Evolutionary conservation across 2,329 filamentous ascomycete genomes (phyloP).

Genomic region (Monosporascus cannonballus): DNA sequence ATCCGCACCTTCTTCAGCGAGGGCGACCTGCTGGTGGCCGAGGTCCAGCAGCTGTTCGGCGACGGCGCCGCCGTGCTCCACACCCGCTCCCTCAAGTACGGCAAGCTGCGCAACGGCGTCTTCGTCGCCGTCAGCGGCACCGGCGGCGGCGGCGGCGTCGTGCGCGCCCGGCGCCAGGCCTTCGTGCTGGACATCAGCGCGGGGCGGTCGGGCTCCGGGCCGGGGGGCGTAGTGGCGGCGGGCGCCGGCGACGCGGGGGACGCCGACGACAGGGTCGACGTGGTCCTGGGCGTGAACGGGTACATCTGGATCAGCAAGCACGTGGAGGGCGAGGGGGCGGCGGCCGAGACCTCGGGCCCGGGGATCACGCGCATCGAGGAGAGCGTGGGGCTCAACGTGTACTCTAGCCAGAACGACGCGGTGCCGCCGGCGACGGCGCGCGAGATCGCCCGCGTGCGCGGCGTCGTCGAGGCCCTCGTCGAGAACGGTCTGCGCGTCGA

Average conservation of each 20-base stretch:
- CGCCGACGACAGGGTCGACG: constrained; percentile 64
- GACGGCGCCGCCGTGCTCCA: constrained; percentile 86
- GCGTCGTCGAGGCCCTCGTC: constrained; percentile 76
- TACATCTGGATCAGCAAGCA: constrained; percentile 95
- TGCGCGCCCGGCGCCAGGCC: constrained; percentile 76
- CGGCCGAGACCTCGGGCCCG: constrained; percentile 37
- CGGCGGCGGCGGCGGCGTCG: constrained; percentile 80
- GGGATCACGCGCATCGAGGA: constrained; percentile 85
- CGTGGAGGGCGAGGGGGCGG: constrained; percentile 50
- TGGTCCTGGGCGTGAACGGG: constrained; percentile 90
- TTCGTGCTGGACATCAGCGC: constrained; percentile 63
- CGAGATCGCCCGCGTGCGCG: constrained; percentile 80
- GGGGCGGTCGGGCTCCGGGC: no score
- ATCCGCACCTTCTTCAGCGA: constrained; percentile 97
- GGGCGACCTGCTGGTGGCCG: constrained; percentile 87
- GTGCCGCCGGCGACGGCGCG: constrained; percentile 71
- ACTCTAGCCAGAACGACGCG: constrained; percentile 90
- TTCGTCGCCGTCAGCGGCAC: constrained; percentile 79
- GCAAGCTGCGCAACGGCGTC: constrained; percentile 88
- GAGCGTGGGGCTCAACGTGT: constrained; percentile 75
- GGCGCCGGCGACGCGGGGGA: constrained; percentile 22
- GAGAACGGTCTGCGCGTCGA: constrained; percentile 80
- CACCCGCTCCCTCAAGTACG: constrained; percentile 86
- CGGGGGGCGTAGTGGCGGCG: constrained; percentile 16
- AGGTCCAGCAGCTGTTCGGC: constrained; percentile 83